These are phyloP conservation scores for Limonium bicolor DNA, from an alignment of 148 eudicot species.

Conservation along the genomic window DNA sequence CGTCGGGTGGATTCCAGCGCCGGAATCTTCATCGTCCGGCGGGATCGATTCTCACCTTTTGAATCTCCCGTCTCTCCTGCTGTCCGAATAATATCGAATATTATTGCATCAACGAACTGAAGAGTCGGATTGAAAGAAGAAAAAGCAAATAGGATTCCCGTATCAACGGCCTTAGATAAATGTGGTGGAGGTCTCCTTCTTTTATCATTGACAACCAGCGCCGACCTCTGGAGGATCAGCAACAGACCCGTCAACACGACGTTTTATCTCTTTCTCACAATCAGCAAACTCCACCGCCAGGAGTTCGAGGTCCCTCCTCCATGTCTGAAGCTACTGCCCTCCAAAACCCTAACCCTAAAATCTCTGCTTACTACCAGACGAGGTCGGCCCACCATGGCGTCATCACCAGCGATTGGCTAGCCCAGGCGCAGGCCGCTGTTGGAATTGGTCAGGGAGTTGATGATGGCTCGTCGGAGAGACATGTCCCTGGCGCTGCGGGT, in stretches of 20 bases:
- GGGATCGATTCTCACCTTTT: too few species aligned
- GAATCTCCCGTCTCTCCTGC: too few species aligned
- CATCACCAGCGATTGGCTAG: conserved; percentile 90
- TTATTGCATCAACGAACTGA: too few species aligned
- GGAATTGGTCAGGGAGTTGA: conserved; percentile 9
- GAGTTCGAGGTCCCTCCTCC: conserved; percentile 13
- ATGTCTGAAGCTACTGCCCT: conserved; percentile 37
- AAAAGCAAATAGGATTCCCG: too few species aligned
- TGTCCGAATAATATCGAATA: too few species aligned
- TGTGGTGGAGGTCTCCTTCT: conserved; percentile 85
- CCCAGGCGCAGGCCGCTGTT: conserved; percentile 83
- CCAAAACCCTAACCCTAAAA: conserved; percentile 42
- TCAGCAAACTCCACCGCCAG: conserved; percentile 3
- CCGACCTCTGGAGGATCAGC: not conserved
- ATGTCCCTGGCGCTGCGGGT: conserved; percentile 5
- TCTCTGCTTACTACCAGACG: conserved; percentile 82
- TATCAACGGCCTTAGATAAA: too few species aligned
- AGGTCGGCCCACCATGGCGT: conserved; percentile 84
- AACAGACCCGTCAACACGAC: conserved; percentile 29
- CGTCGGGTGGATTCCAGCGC: too few species aligned
- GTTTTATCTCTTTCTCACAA: too few species aligned
- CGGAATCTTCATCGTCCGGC: too few species aligned
- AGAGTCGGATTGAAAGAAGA: too few species aligned
- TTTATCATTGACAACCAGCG: conserved; percentile 56
- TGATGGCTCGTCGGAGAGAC: conserved; percentile 5